Percentiles rank a stretch among this genome's conserved stretches.
Conservation (phyloP, 495 filamentous ascomycete genomes). For the Aspergillus biplanus region DNA sequence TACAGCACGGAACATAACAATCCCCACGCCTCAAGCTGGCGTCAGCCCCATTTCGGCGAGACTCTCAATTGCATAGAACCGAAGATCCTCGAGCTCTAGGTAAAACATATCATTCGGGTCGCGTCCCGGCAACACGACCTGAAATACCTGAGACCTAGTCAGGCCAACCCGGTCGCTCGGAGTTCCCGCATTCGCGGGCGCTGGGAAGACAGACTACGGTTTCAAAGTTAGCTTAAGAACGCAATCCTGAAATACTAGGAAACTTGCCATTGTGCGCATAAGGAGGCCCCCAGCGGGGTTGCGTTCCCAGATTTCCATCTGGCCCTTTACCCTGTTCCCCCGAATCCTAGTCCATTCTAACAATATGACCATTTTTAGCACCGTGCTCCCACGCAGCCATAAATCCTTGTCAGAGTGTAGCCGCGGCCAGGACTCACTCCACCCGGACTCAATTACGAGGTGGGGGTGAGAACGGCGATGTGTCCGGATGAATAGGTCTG, state of each 20-base stretch:
- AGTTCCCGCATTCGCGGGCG: background rate
- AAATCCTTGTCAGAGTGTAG: constrained; percentile 6
- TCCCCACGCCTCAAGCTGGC: background rate
- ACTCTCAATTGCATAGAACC: background rate
- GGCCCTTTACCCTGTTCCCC: constrained; percentile 1
- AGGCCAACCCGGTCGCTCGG: background rate
- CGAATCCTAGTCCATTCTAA: background rate
- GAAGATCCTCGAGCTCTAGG: background rate
- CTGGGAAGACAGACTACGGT: constrained; percentile 3
- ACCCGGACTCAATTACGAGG: constrained; percentile 9
- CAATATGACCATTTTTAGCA: background rate
- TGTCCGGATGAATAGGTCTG: constrained; percentile 5
- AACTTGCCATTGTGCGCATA: background rate
- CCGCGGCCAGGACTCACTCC: constrained; percentile 10
- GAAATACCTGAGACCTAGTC: background rate
- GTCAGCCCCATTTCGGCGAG: constrained; percentile 1
- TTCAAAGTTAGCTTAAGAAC: constrained; percentile 5
- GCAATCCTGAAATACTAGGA: background rate
- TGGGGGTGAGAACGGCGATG: background rate
- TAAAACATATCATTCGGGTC: background rate
- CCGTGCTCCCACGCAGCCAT: constrained; percentile 2
- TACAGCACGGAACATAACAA: too few relatives aligned
- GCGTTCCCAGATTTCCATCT: background rate
- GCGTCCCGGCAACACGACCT: background rate
- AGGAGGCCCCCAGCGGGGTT: background rate